Evolutionary conservation across 257 asterid species (phyloP), one percentile per base, ranked within the genome.

Genomic region (Rehmannia glutinosa): DNA sequence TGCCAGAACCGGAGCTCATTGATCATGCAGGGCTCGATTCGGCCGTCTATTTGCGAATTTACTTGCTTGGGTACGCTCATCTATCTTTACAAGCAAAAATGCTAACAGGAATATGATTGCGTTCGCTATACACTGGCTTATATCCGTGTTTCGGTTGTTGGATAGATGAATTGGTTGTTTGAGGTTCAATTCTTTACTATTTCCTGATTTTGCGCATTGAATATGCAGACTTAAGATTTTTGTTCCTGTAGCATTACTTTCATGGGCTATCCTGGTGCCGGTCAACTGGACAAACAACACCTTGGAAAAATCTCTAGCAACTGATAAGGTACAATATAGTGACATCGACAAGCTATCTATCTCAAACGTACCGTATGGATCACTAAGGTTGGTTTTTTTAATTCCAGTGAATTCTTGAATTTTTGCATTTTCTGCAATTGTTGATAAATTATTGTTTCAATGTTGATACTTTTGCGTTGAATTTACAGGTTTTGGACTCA

Each of bases 11-110:
- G 0, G 97, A 91, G 90, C 92, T 94, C 33, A 91, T 94, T 55
- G 97, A 91, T 39, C 99, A 94, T 56, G 99, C 99, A 4, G 99
- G 99, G 46, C 77, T 94, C 63, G 99, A 94, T 77, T 94, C 99
- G 6, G 96, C 91, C 0, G 93, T 85, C 58, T 94, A 88, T 73
- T 75, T 94, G 79, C 81, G 99, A 24, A 94, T 94, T 73, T 94
- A 94, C 87, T 83, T 94, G 87, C 80, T 94, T 33, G 99, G 99
- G 99, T 91, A 85, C 35, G 80, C 64, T 49, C 36, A 55, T n/a
- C 39, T 65, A 2, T 53, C 47, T 71, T 13, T 16, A 62, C 57
- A 27, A 30, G 41, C 5, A 8, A 63, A 63, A 11, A 6, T 28
- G 53, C 38, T 24, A n/a, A n/a, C n/a, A n/a, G n/a, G n/a, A n/a